These are phyloP conservation scores for Melampsora americana DNA, from an alignment of 1,284 basidiomycete species.

Conservation along the genomic window DNA sequence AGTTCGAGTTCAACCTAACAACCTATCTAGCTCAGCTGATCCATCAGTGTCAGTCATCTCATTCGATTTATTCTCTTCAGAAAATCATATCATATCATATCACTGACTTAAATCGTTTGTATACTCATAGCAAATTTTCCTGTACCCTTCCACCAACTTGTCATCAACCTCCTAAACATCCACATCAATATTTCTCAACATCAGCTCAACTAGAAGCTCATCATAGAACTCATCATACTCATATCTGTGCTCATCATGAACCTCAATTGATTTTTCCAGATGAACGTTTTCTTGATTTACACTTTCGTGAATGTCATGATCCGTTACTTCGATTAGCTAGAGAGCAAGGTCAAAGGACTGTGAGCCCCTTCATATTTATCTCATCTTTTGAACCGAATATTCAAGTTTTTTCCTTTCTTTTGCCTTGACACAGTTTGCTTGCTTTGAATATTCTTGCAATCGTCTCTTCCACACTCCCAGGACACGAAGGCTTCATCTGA, in stretches of 20 bases:
- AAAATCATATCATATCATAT: too few species aligned
- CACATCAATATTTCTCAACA: conserved; percentile 6
- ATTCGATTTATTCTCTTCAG: neutral
- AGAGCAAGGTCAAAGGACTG: conserved; percentile 2
- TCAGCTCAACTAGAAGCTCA: conserved; percentile 23
- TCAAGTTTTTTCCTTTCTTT: neutral
- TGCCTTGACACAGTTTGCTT: conserved; percentile 23
- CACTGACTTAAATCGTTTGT: too few species aligned
- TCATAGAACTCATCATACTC: conserved; percentile 39
- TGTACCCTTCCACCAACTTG: conserved; percentile 37
- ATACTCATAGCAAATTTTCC: neutral
- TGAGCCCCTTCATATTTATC: neutral
- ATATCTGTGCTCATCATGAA: conserved; percentile 12
- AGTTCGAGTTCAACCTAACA: neutral
- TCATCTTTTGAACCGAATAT: neutral
- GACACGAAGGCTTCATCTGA: conserved; percentile 36
- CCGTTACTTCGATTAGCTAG: conserved; percentile 9
- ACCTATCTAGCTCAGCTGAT: neutral
- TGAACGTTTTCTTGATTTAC: conserved; percentile 31
- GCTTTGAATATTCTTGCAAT: conserved; percentile 30
- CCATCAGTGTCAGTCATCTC: neutral
- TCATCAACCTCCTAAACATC: conserved; percentile 11
- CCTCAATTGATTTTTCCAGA: conserved; percentile 22
- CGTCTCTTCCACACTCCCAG: conserved; percentile 20
- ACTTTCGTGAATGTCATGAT: conserved; percentile 36